Evolutionary conservation across 768 basidiomycete genomes (phyloP).

Genomic region (Phanerochaete sordida): DNA sequence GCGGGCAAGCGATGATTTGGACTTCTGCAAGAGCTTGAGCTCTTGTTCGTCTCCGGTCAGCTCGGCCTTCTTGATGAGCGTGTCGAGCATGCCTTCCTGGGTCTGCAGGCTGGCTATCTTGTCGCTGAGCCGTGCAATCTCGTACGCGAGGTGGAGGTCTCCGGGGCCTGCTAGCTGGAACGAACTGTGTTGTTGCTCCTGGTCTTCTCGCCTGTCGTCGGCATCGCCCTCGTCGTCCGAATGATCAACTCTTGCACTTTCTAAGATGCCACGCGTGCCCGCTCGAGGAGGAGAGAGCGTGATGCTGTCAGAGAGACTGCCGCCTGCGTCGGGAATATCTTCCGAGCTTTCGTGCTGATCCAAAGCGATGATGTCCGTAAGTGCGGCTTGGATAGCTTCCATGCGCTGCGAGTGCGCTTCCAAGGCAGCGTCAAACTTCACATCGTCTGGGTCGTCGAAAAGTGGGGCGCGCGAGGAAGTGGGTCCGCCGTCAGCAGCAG

Average conservation of each 20-base stretch:
- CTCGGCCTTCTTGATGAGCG: constrained; percentile 92
- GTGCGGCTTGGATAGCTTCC: constrained; percentile 94
- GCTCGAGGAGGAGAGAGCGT: constrained; percentile 6
- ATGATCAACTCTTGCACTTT: constrained; percentile 7
- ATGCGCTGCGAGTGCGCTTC: constrained; percentile 77
- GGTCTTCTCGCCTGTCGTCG: constrained; percentile 39
- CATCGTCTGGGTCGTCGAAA: constrained; percentile 78
- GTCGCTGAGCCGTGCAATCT: constrained; percentile 75
- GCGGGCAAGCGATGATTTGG: constrained; percentile 74
- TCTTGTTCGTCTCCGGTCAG: constrained; percentile 88
- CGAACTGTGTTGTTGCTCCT: constrained; percentile 43
- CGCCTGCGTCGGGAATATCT: constrained; percentile 21
- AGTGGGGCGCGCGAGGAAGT: constrained; percentile 64
- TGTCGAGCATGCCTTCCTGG: constrained; percentile 82
- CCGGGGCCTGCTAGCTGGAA: constrained; percentile 84
- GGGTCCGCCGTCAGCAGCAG: constrained; percentile 47
- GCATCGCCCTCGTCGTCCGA: constrained; percentile 39
- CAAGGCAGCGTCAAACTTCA: constrained; percentile 45
- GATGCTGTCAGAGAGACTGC: constrained; percentile 9
- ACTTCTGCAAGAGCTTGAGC: constrained; percentile 75
- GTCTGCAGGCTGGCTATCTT: constrained; percentile 74
- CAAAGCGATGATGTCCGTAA: constrained; percentile 92
- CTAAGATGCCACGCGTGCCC: background rate
- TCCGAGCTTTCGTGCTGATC: constrained; percentile 45
- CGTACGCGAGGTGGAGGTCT: constrained; percentile 82